Base-by-base conservation (phyloP, 495 filamentous ascomycete genomes). In the Talaromyces ruber region DNA sequence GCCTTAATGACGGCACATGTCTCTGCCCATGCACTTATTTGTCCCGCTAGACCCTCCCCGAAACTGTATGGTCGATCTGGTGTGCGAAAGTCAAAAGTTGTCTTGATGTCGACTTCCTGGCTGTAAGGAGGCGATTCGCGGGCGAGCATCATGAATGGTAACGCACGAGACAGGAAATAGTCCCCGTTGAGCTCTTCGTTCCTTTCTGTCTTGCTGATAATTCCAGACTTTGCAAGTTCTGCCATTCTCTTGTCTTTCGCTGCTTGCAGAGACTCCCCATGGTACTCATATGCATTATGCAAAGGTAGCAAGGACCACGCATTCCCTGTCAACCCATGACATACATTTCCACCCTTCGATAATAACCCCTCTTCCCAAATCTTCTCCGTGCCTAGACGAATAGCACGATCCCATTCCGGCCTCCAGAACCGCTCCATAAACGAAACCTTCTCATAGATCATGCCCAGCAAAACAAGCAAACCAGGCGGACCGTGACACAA, bases 281-380 rank as follows among this genome's bases (percentile, higher is more conserved):
- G 62, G 29, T 74, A 71, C 30, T 76, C 72, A 16, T 72, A 74
- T n/a, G 60, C 57, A 60, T 75, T 67, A 43, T 78, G 70, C 26
- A 78, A 61, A 6, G 72, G 53, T 0, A 81, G 63, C 64, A 75
- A 66, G 6, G 75, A 66, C 73, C 72, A 79, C 34, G 70, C 74
- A 59, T 82, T 81, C 18, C 79, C 78, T 0, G 76, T 63, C 50
- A 80, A 71, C 0, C 77, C 79, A 60, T 82, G 79, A 59, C 79
- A 81, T 6, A 81, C 52, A 52, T 76, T 71, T 0, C 76, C 76
- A 22, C 79, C 79, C 60, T 81, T 81, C n/a, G 70, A 73, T 5
- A 81, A 67, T 0, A 81, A 65, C 0, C 78, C 77, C 68, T 82
- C 72, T 58, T 77, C 69, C 79, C 79, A 81, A 8, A 76, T 66